Conservation (phyloP, 345 rosid species). For the Psidium guajava region DNA sequence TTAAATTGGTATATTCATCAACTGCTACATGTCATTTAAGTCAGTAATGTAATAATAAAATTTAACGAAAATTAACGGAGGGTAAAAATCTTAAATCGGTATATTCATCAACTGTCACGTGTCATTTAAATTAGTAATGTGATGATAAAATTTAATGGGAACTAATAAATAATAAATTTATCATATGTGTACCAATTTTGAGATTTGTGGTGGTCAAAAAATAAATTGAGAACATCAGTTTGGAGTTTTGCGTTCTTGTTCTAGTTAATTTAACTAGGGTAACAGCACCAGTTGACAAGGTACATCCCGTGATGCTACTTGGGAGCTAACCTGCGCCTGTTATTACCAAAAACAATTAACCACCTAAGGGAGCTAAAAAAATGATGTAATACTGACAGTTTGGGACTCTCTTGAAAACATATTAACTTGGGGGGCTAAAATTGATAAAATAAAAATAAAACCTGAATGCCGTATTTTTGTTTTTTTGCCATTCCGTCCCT, state of each 20-base stretch:
- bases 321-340: neutral
- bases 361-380: neutral
- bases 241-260: too few species aligned
- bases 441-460: neutral
- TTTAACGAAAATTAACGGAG: too few species aligned
- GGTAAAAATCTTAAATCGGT: too few species aligned
- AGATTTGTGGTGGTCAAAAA: too few species aligned
- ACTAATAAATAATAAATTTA: too few species aligned
- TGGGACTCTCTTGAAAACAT: neutral
- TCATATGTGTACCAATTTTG: too few species aligned
- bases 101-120: rapidly evolving
- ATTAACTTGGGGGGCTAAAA: neutral
- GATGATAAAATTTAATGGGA: too few species aligned
- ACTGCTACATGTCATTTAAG: too few species aligned
- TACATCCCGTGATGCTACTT: neutral
- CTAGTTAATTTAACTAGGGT: neutral
- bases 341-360: neutral
- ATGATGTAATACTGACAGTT: neutral
- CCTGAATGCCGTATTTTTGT: neutral
- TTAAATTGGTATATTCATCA: too few species aligned
- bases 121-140: too few species aligned
- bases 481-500: neutral
- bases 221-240: too few species aligned
- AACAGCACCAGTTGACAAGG: neutral
- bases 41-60: too few species aligned